phyloP scores from a whole-genome alignment of 2,329 filamentous ascomycete genomes.

The Leptodontidium sp. region DNA sequence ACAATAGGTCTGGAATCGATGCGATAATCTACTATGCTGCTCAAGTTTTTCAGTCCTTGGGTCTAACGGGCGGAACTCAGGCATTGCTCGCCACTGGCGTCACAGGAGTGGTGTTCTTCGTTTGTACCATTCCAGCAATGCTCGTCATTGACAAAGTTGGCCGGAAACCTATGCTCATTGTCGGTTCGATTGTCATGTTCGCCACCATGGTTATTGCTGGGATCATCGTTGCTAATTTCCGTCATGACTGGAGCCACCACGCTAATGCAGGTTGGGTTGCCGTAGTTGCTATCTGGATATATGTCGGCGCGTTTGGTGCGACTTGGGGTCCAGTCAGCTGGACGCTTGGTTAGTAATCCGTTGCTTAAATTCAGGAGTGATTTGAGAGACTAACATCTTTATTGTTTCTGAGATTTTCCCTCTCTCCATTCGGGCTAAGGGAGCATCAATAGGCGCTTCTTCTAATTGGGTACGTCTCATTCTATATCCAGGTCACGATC shows the following conservation, averaged over 20 bases:
- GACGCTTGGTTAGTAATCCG: not conserved
- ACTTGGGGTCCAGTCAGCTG: conserved; percentile 34
- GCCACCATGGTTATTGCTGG: conserved; percentile 69
- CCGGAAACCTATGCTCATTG: conserved; percentile 65
- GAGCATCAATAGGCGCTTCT: conserved; percentile 45
- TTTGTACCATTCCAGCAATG: conserved; percentile 71
- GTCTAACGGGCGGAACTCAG: conserved; percentile 52
- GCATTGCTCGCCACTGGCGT: conserved; percentile 73
- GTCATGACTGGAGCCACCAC: conserved; percentile 49
- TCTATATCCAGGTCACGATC: too few species aligned
- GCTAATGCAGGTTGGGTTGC: conserved; percentile 50
- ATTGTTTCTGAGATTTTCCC: conserved; percentile 46
- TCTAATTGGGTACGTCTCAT: conserved; percentile 45
- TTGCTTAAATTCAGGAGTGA: conserved; percentile 6
- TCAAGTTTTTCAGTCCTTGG: conserved; percentile 61
- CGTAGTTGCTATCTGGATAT: conserved; percentile 47
- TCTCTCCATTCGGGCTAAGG: conserved; percentile 43
- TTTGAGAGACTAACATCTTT: conserved; percentile 26
- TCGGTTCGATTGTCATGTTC: conserved; percentile 73
- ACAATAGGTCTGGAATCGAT: conserved; percentile 30
- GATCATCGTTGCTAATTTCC: conserved; percentile 63
- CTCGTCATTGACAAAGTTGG: conserved; percentile 70
- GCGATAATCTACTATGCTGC: conserved; percentile 62
- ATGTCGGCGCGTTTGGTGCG: conserved; percentile 41
- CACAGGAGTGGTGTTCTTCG: conserved; percentile 72